Evolutionary conservation across 1,284 basidiomycete species (phyloP).

Genomic region (Phellopilus nigrolimitatus): DNA sequence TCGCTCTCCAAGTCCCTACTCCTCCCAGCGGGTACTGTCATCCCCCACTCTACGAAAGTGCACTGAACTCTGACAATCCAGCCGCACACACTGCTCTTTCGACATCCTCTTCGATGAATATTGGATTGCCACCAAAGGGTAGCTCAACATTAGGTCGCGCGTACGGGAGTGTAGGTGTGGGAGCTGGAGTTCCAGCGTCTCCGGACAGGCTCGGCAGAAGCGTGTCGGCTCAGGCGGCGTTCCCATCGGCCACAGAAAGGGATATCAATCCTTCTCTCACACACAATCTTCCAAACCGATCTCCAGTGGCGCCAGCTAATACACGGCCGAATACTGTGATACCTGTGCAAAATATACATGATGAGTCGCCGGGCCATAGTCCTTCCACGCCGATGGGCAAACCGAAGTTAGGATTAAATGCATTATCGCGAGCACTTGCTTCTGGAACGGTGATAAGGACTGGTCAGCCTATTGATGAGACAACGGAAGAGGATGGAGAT

Average conservation of each 20-base stretch:
- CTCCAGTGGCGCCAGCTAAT: not conserved
- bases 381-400: conserved; percentile 4
- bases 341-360: not conserved
- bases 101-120: too few relatives aligned
- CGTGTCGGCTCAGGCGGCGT: conserved; percentile 12
- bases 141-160: not conserved
- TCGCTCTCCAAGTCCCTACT: too few relatives aligned
- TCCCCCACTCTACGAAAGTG: too few relatives aligned
- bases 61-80: too few relatives aligned
- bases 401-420: not conserved
- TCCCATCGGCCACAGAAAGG: not conserved
- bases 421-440: not conserved
- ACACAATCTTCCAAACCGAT: not conserved
- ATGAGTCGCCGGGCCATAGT: not conserved
- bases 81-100: too few relatives aligned
- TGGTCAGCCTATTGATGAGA: conserved; percentile 1
- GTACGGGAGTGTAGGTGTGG: not conserved
- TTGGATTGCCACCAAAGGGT: too few relatives aligned
- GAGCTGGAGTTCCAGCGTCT: not conserved
- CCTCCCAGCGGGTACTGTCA: too few relatives aligned
- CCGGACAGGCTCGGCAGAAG: conserved; percentile 12
- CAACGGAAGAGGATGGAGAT: not conserved
- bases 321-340: not conserved
- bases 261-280: not conserved
- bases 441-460: not conserved